These are phyloP conservation scores for Wickerhamiella kurtzmanii DNA, from an alignment of 805 yeast species.

Conservation along the genomic window DNA sequence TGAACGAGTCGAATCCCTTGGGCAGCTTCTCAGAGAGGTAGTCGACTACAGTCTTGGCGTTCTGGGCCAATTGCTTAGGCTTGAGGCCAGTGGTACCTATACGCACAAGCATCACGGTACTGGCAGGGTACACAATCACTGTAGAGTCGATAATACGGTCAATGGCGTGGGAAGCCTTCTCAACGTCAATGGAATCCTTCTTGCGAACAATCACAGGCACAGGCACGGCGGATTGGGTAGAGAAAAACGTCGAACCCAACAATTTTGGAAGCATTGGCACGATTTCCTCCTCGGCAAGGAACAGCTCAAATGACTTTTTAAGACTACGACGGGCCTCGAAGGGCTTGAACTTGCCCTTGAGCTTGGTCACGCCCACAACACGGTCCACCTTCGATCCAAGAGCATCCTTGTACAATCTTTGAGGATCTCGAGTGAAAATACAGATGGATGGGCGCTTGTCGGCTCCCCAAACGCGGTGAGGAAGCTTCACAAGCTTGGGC, in stretches of 20 bases:
- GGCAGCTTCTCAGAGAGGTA: conserved; percentile 28
- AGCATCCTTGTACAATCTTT: conserved; percentile 29
- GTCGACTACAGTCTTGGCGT: conserved; percentile 41
- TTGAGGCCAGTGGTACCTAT: conserved; percentile 44
- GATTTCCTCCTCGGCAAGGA: conserved; percentile 74
- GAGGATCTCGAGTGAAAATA: conserved; percentile 58
- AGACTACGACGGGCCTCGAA: conserved; percentile 78
- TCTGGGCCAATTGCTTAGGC: conserved; percentile 41
- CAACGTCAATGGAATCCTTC: conserved; percentile 31
- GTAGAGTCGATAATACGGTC: conserved; percentile 45
- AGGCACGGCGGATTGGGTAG: conserved; percentile 55
- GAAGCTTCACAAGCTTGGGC: conserved; percentile 29
- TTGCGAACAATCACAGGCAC: conserved; percentile 31
- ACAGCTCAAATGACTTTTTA: conserved; percentile 51
- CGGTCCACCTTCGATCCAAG: conserved; percentile 25
- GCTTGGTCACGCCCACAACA: conserved; percentile 57
- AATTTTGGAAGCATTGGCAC: conserved; percentile 68
- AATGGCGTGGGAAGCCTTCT: conserved; percentile 45
- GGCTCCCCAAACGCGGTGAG: conserved; percentile 34
- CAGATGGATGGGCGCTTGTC: conserved; percentile 41
- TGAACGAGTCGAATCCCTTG: conserved; percentile 23
- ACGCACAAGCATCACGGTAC: conserved; percentile 50
- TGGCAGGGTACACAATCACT: conserved; percentile 55
- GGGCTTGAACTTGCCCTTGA: conserved; percentile 77
- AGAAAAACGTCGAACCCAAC: conserved; percentile 67